Percentiles rank a stretch among this genome's conserved stretches.
These are phyloP conservation scores for Selaginella moellendorffii DNA, from an alignment of 75 land plant species.

Conservation along the genomic window DNA sequence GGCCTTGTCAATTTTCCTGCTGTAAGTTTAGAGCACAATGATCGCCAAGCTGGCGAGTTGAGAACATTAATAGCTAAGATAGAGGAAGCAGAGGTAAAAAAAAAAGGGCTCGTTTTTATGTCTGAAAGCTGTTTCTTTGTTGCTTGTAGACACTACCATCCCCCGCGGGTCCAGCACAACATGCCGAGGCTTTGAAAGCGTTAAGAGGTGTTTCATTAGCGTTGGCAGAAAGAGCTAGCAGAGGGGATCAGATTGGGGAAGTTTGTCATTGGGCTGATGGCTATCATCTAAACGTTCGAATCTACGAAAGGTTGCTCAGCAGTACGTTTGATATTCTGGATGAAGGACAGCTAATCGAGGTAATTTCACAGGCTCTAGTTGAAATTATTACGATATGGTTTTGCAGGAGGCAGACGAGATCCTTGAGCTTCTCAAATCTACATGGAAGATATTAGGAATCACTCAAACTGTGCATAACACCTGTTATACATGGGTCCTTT, in stretches of 20 bases:
- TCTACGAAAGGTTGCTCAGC: conserved; percentile 76
- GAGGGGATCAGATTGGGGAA: conserved; percentile 94
- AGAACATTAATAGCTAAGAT: conserved; percentile 54
- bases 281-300: conserved; percentile 73
- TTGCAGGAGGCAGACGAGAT: conserved; percentile 88
- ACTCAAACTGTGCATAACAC: conserved; percentile 92
- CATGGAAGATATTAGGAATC: conserved; percentile 87
- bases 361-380: conserved; percentile 33
- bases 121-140: background rate
- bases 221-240: conserved; percentile 89
- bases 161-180: conserved; percentile 73
- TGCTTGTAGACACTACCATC: conserved; percentile 58
- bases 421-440: conserved; percentile 80
- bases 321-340: conserved; percentile 92
- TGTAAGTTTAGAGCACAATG: conserved; percentile 51
- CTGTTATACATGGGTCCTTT: conserved; percentile 89
- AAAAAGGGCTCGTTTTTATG: too few species aligned
- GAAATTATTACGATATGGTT: background rate
- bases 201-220: conserved; percentile 56
- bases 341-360: conserved; percentile 96
- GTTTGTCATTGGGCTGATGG: conserved; percentile 99
- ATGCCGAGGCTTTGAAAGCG: conserved; percentile 66
- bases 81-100: conserved; percentile 89
- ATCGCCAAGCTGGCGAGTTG: conserved; percentile 49
- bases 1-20: conserved; percentile 83